Conservation (phyloP, 805 yeast species). For the Metschnikowia drakensbergensis region DNA sequence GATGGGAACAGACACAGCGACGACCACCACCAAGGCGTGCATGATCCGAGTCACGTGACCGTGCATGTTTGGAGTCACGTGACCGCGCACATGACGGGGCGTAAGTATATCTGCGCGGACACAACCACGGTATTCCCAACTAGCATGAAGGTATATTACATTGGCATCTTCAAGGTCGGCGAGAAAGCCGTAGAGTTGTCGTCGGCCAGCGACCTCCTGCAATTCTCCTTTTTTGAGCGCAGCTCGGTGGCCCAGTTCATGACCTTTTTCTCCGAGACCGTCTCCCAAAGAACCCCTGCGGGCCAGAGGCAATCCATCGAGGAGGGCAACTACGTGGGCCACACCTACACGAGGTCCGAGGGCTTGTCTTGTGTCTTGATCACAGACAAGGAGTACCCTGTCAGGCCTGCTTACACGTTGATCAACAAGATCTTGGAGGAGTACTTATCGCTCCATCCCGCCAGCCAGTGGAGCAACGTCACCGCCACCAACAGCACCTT, state of each 20-base stretch:
- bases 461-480: slow-evolving; percentile 57
- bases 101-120: background rate
- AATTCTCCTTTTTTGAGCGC: slow-evolving; percentile 87
- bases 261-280: slow-evolving; percentile 91
- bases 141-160: slow-evolving; percentile 82
- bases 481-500: slow-evolving; percentile 45
- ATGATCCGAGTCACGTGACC: background rate
- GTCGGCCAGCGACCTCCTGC: slow-evolving; percentile 75
- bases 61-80: background rate
- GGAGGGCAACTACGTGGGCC: slow-evolving; percentile 87
- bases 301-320: slow-evolving; percentile 95
- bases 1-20: no score
- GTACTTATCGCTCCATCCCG: slow-evolving; percentile 78
- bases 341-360: slow-evolving; percentile 84
- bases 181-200: slow-evolving; percentile 72
- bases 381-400: slow-evolving; percentile 94
- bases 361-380: slow-evolving; percentile 90
- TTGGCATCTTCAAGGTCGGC: slow-evolving; percentile 75
- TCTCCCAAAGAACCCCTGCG: slow-evolving; percentile 77
- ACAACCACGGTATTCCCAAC: background rate
- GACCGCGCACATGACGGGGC: background rate
- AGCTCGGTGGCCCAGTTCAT: slow-evolving; percentile 81
- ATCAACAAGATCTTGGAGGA: slow-evolving; percentile 90
- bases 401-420: slow-evolving; percentile 91
- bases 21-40: no score